A percentile compares a stretch with the other conserved stretches of the same genome.
phyloP scores from a whole-genome alignment of 805 yeast species.

The Torulaspora maleeae region DNA sequence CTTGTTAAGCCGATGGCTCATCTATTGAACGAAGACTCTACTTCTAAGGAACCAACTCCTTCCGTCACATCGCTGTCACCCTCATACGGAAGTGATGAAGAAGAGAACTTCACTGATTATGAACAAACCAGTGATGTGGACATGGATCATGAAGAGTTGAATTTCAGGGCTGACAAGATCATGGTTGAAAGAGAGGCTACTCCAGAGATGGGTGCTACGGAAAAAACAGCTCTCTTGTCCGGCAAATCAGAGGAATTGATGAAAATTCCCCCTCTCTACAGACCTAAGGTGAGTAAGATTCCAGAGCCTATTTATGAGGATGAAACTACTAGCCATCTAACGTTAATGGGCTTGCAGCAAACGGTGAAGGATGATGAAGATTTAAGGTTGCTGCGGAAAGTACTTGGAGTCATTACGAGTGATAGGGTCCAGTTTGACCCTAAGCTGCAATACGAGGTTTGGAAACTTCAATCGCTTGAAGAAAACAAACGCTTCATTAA shows the following conservation, averaged over 20 bases:
- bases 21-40: conserved; percentile 29
- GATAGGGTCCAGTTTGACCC: neutral
- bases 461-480: conserved; percentile 23
- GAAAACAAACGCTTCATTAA: conserved; percentile 7
- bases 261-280: conserved; percentile 37
- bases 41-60: conserved; percentile 24
- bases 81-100: conserved; percentile 14
- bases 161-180: conserved; percentile 21
- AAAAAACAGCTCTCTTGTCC: conserved; percentile 19
- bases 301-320: conserved; percentile 58
- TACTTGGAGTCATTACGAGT: conserved; percentile 29
- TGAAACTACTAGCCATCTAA: conserved; percentile 16
- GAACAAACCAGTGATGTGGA: conserved; percentile 15
- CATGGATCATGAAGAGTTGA: conserved; percentile 15
- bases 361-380: conserved; percentile 75
- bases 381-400: conserved; percentile 46
- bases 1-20: conserved; percentile 30
- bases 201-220: conserved; percentile 23
- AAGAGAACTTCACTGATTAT: conserved; percentile 11
- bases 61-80: conserved; percentile 8
- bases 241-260: conserved; percentile 18
- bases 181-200: conserved; percentile 20
- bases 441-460: conserved; percentile 20
- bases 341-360: conserved; percentile 46
- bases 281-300: conserved; percentile 44